phyloP scores from a whole-genome alignment of 2,329 filamentous ascomycete genomes.

The Colletotrichum salicis region DNA sequence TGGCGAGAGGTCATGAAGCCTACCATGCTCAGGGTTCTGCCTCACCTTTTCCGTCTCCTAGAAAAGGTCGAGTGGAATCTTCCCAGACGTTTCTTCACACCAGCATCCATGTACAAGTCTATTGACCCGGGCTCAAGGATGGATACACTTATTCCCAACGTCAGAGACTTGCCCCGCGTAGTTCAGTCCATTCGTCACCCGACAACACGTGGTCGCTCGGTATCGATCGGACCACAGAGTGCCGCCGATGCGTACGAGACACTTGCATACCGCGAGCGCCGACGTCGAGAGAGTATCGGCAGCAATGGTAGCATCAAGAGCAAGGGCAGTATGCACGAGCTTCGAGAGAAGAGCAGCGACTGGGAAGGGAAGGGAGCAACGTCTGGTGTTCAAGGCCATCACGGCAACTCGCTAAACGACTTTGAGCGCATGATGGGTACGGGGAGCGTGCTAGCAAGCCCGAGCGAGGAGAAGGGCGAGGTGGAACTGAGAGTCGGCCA shows the following conservation, averaged over 20 bases:
- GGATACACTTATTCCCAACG: slow-evolving; percentile 89
- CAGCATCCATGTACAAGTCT: slow-evolving; percentile 88
- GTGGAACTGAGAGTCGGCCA: slow-evolving; percentile 51
- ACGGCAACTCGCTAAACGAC: slow-evolving; percentile 62
- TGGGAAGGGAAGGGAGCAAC: slow-evolving; percentile 52
- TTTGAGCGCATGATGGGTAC: slow-evolving; percentile 81
- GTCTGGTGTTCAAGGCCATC: slow-evolving; percentile 55
- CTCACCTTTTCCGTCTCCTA: slow-evolving; percentile 87
- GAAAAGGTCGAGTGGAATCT: slow-evolving; percentile 82
- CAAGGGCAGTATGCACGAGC: slow-evolving; percentile 55
- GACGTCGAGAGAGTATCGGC: slow-evolving; percentile 64
- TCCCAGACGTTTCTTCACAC: slow-evolving; percentile 90
- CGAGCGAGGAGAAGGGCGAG: slow-evolving; percentile 45
- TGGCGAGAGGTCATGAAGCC: slow-evolving; percentile 95
- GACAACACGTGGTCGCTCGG: slow-evolving; percentile 74
- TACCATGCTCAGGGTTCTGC: slow-evolving; percentile 77
- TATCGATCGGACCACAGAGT: slow-evolving; percentile 93
- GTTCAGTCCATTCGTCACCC: slow-evolving; percentile 85
- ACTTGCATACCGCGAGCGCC: slow-evolving; percentile 84
- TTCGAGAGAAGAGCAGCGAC: slow-evolving; percentile 51
- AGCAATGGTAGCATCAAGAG: slow-evolving; percentile 61
- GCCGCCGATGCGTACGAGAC: slow-evolving; percentile 97
- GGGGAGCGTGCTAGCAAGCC: slow-evolving; percentile 59
- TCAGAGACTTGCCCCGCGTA: slow-evolving; percentile 87
- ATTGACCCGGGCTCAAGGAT: slow-evolving; percentile 75